Conservation (phyloP, 306 rosid species). For the Quercus robur region DNA sequence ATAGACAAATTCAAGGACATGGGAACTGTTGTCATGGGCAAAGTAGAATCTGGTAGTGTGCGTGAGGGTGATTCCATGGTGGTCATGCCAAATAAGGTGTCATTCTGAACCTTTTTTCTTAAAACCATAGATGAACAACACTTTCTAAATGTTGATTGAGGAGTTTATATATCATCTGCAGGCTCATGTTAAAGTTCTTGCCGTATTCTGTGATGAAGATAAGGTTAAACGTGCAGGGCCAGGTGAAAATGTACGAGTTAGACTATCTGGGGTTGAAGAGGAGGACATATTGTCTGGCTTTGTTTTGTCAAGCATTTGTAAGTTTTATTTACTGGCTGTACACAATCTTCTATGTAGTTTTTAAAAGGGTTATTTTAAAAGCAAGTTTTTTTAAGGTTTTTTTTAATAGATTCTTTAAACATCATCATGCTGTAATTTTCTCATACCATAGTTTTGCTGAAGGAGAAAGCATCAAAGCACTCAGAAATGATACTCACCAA, state of each 20-base stretch:
- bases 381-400: too few relatives aligned
- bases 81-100: constrained; percentile 97
- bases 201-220: constrained; percentile 62
- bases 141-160: constrained; percentile 6
- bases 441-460: neutral
- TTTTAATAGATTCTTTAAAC: neutral
- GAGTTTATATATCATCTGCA: constrained; percentile 27
- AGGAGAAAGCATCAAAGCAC: too few relatives aligned
- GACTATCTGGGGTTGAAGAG: constrained; percentile 82
- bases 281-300: constrained; percentile 81
- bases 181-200: constrained; percentile 81
- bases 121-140: neutral
- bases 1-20: constrained; percentile 91
- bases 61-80: constrained; percentile 77
- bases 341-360: neutral
- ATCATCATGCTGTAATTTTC: neutral
- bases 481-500: too few relatives aligned
- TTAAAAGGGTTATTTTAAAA: too few relatives aligned
- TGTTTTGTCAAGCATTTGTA: constrained; percentile 81
- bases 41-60: constrained; percentile 87
- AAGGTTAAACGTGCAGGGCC: constrained; percentile 85
- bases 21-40: constrained; percentile 98
- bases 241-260: constrained; percentile 93
- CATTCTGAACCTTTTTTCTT: neutral
- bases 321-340: neutral